phyloP scores from a whole-genome alignment of 139 green algal species.

The Dunaliella sp. region DNA sequence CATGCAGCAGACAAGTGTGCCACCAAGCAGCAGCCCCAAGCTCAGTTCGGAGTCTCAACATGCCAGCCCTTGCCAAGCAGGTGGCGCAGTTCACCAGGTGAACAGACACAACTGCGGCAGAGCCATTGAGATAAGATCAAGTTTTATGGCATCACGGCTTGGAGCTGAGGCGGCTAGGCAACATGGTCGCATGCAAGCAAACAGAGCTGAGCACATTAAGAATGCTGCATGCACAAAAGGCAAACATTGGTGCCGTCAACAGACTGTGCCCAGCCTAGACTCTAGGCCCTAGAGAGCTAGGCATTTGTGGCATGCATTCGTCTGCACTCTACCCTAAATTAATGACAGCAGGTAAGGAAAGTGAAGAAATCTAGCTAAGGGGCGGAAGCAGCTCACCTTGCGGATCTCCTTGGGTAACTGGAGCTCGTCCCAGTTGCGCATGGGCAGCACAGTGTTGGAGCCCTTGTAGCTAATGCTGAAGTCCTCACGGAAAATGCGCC shows the following conservation, averaged over 20 bases:
- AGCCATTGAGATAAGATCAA: slow-evolving; percentile 59
- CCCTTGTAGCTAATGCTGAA: slow-evolving; percentile 94
- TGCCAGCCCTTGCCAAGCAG: background rate
- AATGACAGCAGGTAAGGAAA: background rate
- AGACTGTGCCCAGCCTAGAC: too few species aligned
- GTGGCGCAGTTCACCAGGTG: background rate
- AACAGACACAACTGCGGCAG: background rate
- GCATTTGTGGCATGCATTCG: background rate
- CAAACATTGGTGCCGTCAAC: too few species aligned
- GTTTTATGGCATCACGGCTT: slow-evolving; percentile 15
- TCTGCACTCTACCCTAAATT: background rate
- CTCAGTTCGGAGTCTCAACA: slow-evolving; percentile 31
- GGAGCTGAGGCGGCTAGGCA: too few species aligned
- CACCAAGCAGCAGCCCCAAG: too few species aligned
- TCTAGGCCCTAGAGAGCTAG: too few species aligned
- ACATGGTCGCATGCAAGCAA: too few species aligned
- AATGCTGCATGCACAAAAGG: too few species aligned
- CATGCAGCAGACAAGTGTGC: too few species aligned
- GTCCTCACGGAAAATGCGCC: slow-evolving; percentile 99
- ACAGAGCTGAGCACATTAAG: too few species aligned
- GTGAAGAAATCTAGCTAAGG: background rate
- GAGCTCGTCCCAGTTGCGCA: slow-evolving; percentile 84
- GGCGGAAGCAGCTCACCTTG: slow-evolving; percentile 32
- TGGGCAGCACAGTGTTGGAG: slow-evolving; percentile 57
- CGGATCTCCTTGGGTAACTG: slow-evolving; percentile 59